Base-by-base conservation (phyloP, 306 rosid genomes). In the Purshia tridentata region DNA sequence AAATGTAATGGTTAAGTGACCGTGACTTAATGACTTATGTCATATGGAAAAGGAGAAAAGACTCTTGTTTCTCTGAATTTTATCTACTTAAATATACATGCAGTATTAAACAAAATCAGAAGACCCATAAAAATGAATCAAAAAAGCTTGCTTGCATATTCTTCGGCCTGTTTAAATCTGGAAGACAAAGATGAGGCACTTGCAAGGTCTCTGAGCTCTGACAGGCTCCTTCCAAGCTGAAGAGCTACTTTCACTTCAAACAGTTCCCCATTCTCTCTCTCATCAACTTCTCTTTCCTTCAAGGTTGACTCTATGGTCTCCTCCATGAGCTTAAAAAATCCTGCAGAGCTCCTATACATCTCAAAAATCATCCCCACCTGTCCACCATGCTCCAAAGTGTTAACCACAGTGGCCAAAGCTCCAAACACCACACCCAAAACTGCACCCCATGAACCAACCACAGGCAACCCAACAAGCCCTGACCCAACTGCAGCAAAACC, bases 341-440 rank as follows among this genome's bases (percentile, higher is more conserved):
- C 96, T 41, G 63, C 75, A 40, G 65, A 60, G 65, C 73, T 76
- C 20, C 89, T 86, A 37, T 87, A 92, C 88, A 88, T 74, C 76
- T 92, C 96, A 75, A 87, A 84, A 77, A 88, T 84, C 97, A 92
- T 92, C 46, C 97, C 93, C 11, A 83, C 83, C 88, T 92, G 93
- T 11, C 96, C 88, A n/a, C 93, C 97, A 78, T 92, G 97, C 80
- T 89, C 89, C 58, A 89, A 12, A 5, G 85, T 77, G 65, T 92
- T 89, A 37, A 86, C 93, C 29, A 86, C 81, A 69, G 81, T 75
- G 0, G 89, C 90, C 76, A 86, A 81, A 52, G 85, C 87, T 50
- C 97, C 97, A 6, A 78, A 81, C 1, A 76, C 60, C 61, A 89
- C 87, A 6, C 82, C 91, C 18, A 72, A 14, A 79, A 84, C 71